These are phyloP conservation scores for Allium sativum DNA, from an alignment of 106 monocot genomes.

Conservation along the genomic window DNA sequence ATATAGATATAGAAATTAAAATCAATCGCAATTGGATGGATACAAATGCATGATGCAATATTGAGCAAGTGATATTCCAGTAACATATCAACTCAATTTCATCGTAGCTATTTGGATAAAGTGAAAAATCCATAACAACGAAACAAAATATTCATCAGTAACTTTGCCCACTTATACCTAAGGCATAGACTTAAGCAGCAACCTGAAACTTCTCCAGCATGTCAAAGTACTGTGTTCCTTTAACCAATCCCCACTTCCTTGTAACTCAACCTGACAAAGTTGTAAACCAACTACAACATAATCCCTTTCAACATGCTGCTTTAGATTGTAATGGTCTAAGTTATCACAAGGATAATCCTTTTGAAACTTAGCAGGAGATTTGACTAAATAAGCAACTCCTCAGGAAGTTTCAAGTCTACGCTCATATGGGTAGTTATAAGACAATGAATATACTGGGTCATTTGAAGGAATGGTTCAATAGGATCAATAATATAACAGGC, in stretches of 20 bases:
- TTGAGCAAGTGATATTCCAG: too few species aligned
- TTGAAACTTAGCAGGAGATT: constrained; percentile 52
- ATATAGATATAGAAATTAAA: too few species aligned
- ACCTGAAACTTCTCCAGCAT: constrained; percentile 68
- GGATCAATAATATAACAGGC: constrained; percentile 55
- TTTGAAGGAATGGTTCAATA: constrained; percentile 71
- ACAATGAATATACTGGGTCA: constrained; percentile 59
- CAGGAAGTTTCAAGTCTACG: constrained; percentile 54
- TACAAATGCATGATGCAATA: too few species aligned
- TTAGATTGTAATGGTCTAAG: constrained; percentile 33
- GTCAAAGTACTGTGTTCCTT: constrained; percentile 66
- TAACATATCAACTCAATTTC: too few species aligned
- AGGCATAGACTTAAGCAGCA: constrained; percentile 6
- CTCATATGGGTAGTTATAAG: constrained; percentile 41
- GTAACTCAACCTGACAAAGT: constrained; percentile 72
- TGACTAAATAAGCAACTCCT: constrained; percentile 74
- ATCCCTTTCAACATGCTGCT: constrained; percentile 66
- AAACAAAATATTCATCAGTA: too few species aligned
- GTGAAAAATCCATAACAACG: too few species aligned
- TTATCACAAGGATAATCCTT: constrained; percentile 64
- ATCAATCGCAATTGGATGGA: too few species aligned
- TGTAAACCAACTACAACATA: constrained; percentile 57
- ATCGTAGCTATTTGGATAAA: too few species aligned
- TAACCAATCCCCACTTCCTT: constrained; percentile 67
- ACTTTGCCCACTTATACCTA: too few species aligned